Evolutionary conservation across 768 basidiomycete species (phyloP), one percentile per base, ranked within the genome.

Genomic region (Macrolepiota dolichaula): DNA sequence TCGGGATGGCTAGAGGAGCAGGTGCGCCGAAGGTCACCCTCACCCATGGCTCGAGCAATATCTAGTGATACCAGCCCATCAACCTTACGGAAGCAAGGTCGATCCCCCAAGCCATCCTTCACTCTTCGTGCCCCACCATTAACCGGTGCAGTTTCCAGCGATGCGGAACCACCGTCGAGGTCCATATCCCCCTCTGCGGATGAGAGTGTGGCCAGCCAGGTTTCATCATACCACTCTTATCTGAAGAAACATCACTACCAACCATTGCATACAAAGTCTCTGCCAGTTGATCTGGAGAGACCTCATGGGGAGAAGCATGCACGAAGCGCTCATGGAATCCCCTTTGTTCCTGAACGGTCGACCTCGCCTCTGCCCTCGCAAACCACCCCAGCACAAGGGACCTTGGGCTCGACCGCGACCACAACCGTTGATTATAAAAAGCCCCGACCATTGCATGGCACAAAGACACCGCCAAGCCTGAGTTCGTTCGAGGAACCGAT

Each of bases 401-500:
- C 17, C 32, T 62, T 25, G 44, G 62, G n/a, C 42, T 51, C 57
- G 68, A 36, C 69, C 22, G 77, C 57, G 68, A 36, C 69, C 22
- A 77, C 71, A 49, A 66, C 66, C 13, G 74, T 84, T 65, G 84
- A 89, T 63, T 88, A 86, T 68, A 83, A 84, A 66, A 75, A 80
- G 55, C 91, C 91, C 17, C 77, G 91, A 37, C 73, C 74, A 60
- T 73, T 91, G 58, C 85, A 90, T 67, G 72, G 68, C 44, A 73
- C 75, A 27, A 66, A 70, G 44, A 83, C 83, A 12, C 91, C 93
- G 3, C 80, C 80, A 17, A 75, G 79, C 49, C 73, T 92, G 62
- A 85, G 85, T 47, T 77, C 79, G 37, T 85, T 88, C 63, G 79
- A 82, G 35, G 89, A 93, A 51, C 96, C 96, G 2, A 83, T 97